A percentile compares a stretch with the other conserved stretches of the same genome.
phyloP scores from a whole-genome alignment of 2,329 filamentous ascomycete genomes.

The Colletotrichum godetiae region DNA sequence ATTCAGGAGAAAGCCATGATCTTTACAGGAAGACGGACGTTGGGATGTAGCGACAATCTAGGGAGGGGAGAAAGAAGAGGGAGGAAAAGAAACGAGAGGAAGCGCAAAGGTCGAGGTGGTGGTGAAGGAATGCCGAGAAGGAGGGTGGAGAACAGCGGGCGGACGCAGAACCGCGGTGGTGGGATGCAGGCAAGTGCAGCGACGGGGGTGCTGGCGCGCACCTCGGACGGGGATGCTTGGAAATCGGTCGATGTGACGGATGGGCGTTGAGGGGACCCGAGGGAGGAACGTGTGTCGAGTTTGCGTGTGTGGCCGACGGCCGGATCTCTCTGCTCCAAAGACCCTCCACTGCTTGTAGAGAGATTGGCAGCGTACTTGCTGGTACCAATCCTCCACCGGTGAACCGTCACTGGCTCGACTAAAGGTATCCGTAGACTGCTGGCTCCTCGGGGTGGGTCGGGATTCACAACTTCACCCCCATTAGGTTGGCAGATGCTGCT shows the following conservation, averaged over 20 bases:
- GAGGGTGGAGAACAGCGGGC: slow-evolving; percentile 31
- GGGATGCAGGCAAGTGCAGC: slow-evolving; percentile 24
- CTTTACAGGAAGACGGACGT: slow-evolving; percentile 7
- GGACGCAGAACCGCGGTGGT: slow-evolving; percentile 34
- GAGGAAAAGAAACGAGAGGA: not conserved
- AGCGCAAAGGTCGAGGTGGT: slow-evolving; percentile 5
- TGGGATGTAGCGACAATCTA: slow-evolving; percentile 12
- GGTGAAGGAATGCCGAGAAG: slow-evolving; percentile 33
- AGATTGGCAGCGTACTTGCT: not conserved
- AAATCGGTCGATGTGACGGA: slow-evolving; percentile 31
- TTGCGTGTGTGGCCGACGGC: not conserved
- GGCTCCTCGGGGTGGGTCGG: not conserved
- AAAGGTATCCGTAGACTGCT: not conserved
- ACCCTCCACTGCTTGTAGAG: not conserved
- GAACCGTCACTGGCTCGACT: not conserved
- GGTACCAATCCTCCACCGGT: not conserved
- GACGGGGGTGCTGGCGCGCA: slow-evolving; percentile 13
- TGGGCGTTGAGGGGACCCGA: slow-evolving; percentile 26
- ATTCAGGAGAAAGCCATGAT: slow-evolving; percentile 33
- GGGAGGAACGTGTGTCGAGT: not conserved
- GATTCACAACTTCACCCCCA: not conserved
- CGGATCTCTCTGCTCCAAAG: not conserved
- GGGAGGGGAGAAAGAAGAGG: not conserved
- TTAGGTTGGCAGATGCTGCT: not conserved
- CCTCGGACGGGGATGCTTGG: slow-evolving; percentile 34